Evolutionary conservation across 2,329 filamentous ascomycete genomes (phyloP).

Genomic region (Fonsecaea pedrosoi): DNA sequence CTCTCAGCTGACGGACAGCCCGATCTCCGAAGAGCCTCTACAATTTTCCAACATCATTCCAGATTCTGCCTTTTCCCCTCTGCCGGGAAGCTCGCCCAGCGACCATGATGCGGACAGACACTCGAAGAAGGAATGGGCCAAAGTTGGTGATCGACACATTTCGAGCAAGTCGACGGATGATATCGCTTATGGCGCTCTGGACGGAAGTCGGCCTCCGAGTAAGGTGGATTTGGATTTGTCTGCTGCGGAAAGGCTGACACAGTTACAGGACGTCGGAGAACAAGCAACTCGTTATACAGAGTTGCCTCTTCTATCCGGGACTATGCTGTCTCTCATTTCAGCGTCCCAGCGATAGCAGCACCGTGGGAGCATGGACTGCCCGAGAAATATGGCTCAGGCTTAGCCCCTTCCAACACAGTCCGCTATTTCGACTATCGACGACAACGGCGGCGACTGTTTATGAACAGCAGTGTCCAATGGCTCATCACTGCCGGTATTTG

Average conservation of each 20-base stretch:
- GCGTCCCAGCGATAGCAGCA: constrained; percentile 24
- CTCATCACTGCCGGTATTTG: constrained; percentile 32
- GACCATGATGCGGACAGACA: constrained; percentile 7
- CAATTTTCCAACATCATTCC: constrained; percentile 24
- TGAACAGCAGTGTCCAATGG: constrained; percentile 32
- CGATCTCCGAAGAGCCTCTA: constrained; percentile 17
- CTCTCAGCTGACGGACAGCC: constrained; percentile 7
- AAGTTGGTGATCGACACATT: not conserved
- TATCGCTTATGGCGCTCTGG: constrained; percentile 16
- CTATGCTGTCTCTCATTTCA: constrained; percentile 31
- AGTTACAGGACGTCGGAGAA: constrained; percentile 16
- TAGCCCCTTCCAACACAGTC: constrained; percentile 22
- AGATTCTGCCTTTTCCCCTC: constrained; percentile 6
- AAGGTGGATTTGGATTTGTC: not conserved
- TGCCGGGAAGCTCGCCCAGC: constrained; percentile 1
- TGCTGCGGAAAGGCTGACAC: constrained; percentile 3
- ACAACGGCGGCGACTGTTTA: constrained; percentile 29
- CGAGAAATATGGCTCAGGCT: constrained; percentile 25
- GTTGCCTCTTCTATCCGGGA: constrained; percentile 26
- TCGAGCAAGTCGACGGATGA: not conserved
- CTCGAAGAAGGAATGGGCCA: constrained; percentile 4
- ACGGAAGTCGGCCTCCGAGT: constrained; percentile 19
- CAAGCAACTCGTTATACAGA: constrained; percentile 26
- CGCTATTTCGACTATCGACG: constrained; percentile 33
- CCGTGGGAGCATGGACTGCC: constrained; percentile 34